Conservation (phyloP, 192 early-diverging fungal species). For the Backusella psychrophila region DNA sequence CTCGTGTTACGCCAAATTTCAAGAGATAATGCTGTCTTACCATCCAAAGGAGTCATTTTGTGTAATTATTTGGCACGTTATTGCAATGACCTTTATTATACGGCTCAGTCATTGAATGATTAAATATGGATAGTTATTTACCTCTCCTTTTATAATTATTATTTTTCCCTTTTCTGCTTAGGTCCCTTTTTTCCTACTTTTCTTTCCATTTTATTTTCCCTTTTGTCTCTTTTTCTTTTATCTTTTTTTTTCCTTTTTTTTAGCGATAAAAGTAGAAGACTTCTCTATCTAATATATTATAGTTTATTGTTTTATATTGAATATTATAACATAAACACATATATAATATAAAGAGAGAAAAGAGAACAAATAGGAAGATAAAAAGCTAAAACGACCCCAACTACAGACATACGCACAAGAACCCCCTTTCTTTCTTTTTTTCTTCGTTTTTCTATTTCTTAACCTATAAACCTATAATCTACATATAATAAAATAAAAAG, state of each 20-base stretch:
- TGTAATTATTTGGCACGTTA: constrained; percentile 1
- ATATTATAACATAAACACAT: background rate
- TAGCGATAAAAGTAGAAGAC: background rate
- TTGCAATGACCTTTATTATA: background rate
- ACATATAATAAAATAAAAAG: background rate
- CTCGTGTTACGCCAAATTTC: background rate
- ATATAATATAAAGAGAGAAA: background rate
- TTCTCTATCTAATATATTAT: background rate
- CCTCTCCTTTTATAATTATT: background rate
- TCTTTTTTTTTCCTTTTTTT: background rate
- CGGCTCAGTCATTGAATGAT: background rate
- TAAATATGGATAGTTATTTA: constrained; percentile 1
- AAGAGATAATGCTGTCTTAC: background rate
- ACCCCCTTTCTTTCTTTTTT: background rate
- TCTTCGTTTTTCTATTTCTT: background rate
- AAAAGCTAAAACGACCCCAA: background rate
- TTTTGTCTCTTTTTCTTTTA: background rate
- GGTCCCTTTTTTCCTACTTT: background rate
- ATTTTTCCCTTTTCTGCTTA: constrained; percentile 2
- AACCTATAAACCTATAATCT: too few species aligned
- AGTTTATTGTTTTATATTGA: background rate
- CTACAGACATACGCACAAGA: background rate
- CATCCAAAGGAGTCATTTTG: background rate
- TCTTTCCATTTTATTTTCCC: background rate
- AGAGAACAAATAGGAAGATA: background rate